Base-by-base conservation (phyloP, 352 stramenopile genomes). In the Pythium myriotylum region DNA sequence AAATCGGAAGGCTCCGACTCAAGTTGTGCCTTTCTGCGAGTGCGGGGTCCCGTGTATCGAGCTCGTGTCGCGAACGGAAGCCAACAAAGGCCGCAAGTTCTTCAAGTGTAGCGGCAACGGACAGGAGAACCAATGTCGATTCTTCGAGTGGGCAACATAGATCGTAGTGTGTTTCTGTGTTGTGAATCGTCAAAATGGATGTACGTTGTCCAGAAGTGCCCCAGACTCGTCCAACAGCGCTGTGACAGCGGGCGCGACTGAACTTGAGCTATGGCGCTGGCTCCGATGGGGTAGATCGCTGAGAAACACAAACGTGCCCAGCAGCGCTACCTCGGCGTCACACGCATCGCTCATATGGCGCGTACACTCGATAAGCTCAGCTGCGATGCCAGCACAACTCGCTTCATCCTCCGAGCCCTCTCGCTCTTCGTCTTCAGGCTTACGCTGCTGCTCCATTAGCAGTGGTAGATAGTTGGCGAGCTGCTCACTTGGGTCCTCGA, bases 11-110 rank as follows among this genome's bases (percentile, higher is more conserved):
- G 27, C 53, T 3, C 12, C 39, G 20, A 37, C 54, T 42, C 35
- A 14, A 5, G 2, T 29, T 17, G 14, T n/a, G 20, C 66, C 72
- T 4, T 40, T 37, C 23, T 94, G 85, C 55, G 63, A 70, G 9
- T 94, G 85, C 32, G 74, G 77, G 0, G 59, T 79, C 4, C 51
- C 50, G 22, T 67, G 65, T 12, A 56, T 80, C 35, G 65, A 84
- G 60, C 61, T 92, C 33, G 86, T 81, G 8, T 91, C 81, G 40
- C 82, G 72, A n/a, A 90, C 80, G 42, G 83, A 78, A 24, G 48
- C 56, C 8, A 98, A 99, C 67, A 88, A 92, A 29, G 95, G 94
- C 24, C 81, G 94, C 39, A 91, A 86, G 49, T 99, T 98, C 63
- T 98, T 89, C 81, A 96, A 93, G 47, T 99, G 95, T 65, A 82